A percentile compares a stretch with the other conserved stretches of the same genome.
Evolutionary conservation across 495 filamentous ascomycete species (phyloP).

Genomic region (Clavariopsis aquatica): DNA sequence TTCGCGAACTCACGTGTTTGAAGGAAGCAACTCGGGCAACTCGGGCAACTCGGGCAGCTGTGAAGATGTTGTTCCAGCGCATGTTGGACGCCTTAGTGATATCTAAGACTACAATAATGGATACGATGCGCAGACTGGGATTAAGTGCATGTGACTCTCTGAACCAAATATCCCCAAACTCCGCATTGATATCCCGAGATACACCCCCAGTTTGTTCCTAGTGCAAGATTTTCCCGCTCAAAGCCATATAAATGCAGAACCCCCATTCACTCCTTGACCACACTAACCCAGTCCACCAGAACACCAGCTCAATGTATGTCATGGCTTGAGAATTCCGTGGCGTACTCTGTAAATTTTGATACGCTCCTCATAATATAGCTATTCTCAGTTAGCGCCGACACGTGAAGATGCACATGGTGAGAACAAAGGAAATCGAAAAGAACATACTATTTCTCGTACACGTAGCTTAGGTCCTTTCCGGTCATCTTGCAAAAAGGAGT

Average conservation of each 20-base stretch:
- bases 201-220: not conserved
- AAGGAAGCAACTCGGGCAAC: not conserved
- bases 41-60: no score
- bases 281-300: not conserved
- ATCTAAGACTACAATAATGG: conserved; percentile 3
- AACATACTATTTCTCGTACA: conserved; percentile 51
- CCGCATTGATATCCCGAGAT: conserved; percentile 1
- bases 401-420: not conserved
- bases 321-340: conserved; percentile 20
- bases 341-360: conserved; percentile 6
- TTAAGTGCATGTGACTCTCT: not conserved
- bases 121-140: not conserved
- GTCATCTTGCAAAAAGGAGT: conserved; percentile 49
- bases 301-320: not conserved
- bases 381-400: not conserved
- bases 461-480: conserved; percentile 58
- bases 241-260: not conserved
- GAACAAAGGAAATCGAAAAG: not conserved
- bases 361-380: conserved; percentile 19
- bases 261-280: not conserved
- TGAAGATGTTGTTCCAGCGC: not conserved
- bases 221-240: not conserved
- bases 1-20: not conserved
- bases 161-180: not conserved
- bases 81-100: not conserved